Conservation (phyloP, 805 yeast species). For the Yarrowia alimentaria region DNA sequence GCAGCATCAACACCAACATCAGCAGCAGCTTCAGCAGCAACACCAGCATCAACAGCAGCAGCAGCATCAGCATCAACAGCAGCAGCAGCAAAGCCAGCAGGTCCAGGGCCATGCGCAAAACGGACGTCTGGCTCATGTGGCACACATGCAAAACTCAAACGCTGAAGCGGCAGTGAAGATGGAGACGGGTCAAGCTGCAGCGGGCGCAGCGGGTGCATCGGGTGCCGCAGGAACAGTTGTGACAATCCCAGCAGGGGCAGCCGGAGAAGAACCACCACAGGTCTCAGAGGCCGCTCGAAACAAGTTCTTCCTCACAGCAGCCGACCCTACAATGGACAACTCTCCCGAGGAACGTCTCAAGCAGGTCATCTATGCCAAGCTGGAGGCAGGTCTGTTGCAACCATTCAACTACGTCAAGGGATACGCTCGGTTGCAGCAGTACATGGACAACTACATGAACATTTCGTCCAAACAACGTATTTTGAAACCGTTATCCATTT, state of each 20-base stretch:
- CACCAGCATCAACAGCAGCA: constrained; percentile 1
- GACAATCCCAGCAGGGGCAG: neutral
- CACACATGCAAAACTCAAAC: neutral
- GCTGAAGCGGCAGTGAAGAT: neutral
- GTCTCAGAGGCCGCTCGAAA: constrained; percentile 62
- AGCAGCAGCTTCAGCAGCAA: neutral
- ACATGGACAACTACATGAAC: constrained; percentile 92
- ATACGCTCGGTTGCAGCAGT: constrained; percentile 80
- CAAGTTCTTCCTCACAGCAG: constrained; percentile 91
- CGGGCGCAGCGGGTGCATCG: neutral
- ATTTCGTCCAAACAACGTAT: constrained; percentile 79
- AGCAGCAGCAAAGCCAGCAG: neutral
- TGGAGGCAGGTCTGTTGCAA: constrained; percentile 87
- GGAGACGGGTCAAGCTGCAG: neutral
- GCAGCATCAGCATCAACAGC: neutral
- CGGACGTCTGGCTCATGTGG: no score
- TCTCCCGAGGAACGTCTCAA: constrained; percentile 91
- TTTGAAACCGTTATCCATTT: constrained; percentile 76
- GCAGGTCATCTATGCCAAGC: constrained; percentile 89
- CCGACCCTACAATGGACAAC: constrained; percentile 92
- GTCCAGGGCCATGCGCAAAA: neutral
- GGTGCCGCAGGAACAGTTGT: neutral
- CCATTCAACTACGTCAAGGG: constrained; percentile 95
- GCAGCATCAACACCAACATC: neutral
- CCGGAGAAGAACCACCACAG: constrained; percentile 23